Evolutionary conservation across 2,329 filamentous ascomycete genomes (phyloP).

Genomic region (Anthostomella pinea): DNA sequence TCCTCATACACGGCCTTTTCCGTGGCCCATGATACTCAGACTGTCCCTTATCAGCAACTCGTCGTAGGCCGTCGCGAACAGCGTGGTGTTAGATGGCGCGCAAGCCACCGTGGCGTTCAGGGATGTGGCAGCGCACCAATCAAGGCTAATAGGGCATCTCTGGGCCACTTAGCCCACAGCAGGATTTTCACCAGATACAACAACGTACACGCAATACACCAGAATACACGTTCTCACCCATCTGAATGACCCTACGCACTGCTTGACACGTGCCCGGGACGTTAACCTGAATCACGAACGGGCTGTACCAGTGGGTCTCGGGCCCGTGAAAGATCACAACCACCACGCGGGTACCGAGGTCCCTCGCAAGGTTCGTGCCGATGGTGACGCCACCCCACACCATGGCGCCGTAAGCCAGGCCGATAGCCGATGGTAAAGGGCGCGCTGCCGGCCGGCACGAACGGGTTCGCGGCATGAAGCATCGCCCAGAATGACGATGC

Average conservation of each 20-base stretch:
- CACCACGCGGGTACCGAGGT: constrained; percentile 34
- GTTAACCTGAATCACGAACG: constrained; percentile 34
- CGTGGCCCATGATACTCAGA: constrained; percentile 1
- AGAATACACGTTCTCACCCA: too few relatives aligned
- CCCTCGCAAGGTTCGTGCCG: constrained; percentile 55
- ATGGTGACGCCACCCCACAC: constrained; percentile 55
- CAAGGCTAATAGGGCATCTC: too few relatives aligned
- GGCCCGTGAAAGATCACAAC: constrained; percentile 1
- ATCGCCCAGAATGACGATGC: constrained; percentile 56
- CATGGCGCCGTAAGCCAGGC: constrained; percentile 51
- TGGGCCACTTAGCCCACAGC: too few relatives aligned
- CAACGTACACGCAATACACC: too few relatives aligned
- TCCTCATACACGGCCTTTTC: constrained; percentile 1
- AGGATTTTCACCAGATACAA: too few relatives aligned
- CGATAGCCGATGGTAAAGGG: constrained; percentile 58
- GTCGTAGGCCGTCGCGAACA: constrained; percentile 4
- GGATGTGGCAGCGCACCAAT: too few relatives aligned
- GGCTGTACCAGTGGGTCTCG: background rate
- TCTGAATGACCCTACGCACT: too few relatives aligned
- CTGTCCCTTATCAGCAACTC: constrained; percentile 3
- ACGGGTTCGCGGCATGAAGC: constrained; percentile 54
- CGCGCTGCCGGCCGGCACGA: constrained; percentile 44
- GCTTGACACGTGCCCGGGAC: too few relatives aligned
- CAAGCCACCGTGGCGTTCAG: too few relatives aligned
- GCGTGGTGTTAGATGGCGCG: too few relatives aligned